Conservation (phyloP, 2,329 filamentous ascomycete genomes). For the Colletotrichum simmondsii region DNA sequence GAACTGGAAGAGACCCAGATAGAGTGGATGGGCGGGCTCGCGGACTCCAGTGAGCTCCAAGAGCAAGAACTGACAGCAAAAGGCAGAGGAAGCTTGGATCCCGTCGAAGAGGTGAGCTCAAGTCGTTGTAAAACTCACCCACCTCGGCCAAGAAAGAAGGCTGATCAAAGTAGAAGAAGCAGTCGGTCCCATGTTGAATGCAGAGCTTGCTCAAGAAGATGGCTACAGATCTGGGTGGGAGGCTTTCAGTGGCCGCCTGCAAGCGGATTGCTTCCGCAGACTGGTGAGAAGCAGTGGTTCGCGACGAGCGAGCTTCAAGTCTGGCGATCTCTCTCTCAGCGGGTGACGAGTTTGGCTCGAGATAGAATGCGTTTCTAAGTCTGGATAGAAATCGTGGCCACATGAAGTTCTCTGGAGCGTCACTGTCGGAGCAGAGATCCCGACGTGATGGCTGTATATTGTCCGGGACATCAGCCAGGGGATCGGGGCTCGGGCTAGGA, state of each 20-base stretch:
- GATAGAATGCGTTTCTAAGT: neutral
- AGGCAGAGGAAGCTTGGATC: neutral
- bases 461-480: neutral
- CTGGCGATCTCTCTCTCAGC: neutral
- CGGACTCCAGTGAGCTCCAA: neutral
- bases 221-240: neutral
- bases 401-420: neutral
- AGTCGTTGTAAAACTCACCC: neutral
- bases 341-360: neutral
- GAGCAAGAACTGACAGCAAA: neutral
- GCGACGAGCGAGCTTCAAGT: neutral
- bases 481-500: conserved; percentile 19
- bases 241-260: neutral
- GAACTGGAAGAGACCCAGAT: neutral
- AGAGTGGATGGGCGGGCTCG: neutral
- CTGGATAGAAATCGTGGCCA: neutral
- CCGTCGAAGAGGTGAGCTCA: neutral
- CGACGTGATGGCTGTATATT: neutral
- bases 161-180: neutral
- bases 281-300: neutral
- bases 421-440: neutral
- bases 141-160: neutral
- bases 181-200: neutral
- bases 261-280: neutral
- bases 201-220: neutral